Base-by-base conservation (phyloP, 139 green algal genomes). In the Tetradesmus lagerheimii region DNA sequence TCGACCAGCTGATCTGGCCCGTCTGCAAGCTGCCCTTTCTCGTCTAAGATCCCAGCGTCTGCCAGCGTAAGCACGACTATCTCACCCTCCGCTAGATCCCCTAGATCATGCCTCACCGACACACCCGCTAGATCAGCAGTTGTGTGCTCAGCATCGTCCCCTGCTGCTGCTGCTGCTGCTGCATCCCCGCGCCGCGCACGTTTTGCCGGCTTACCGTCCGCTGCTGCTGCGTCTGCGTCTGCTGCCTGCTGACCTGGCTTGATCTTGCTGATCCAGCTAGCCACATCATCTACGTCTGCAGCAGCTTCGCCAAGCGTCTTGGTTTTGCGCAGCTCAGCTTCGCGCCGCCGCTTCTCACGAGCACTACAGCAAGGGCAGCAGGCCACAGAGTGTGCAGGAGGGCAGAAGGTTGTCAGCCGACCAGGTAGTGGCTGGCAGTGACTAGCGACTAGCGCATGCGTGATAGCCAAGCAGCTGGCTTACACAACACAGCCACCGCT, bases 1-100 rank as follows among this genome's bases (percentile, higher is more conserved):
- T 99, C 97, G 86, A 98, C 96, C 87, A 99, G 93, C 91, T 97
- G 96, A 78, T 96, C 96, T 5, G 94, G 94, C 4, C 96, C 95
- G 29, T 97, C 93, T 27, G 93, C 80, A 35, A 97, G 80, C 29
- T 93, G 89, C 1, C 95, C 96, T 39, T 92, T 91, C 25, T 97
- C 95, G 74, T 98, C 96, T 67, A 99, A 90, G 41, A 99, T 95
- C 81, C 87, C 83, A 67, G 90, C 84, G 93, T 99, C 97, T 57
- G 96, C 95, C 57, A 99, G 93, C 31, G 97, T 99, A 43, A 99
- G 91, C 41, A 99, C 95, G 89, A 98, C 90, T 23, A 94, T 95
- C 89, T 97, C 94, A 0, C 96, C 96, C 80, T 95, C 95, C 8
- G 62, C 82, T 79, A 98, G 91, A 4, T 97, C 96, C 0, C 94